Conservation (phyloP, 306 rosid species). For the Pachyrhizus erosus region DNA sequence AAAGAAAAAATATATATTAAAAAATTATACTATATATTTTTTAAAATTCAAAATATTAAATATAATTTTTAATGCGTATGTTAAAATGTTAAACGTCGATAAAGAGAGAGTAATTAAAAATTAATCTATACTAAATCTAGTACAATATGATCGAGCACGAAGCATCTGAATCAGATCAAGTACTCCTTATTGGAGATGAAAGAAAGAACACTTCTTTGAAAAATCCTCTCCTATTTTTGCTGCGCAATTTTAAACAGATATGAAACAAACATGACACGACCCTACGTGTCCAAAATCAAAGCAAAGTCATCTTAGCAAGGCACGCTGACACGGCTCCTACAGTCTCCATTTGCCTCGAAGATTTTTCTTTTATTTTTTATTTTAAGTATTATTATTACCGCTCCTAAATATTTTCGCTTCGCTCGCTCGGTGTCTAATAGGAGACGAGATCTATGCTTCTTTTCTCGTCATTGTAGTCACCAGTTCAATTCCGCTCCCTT, state of each 20-base stretch:
- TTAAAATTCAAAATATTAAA: too few species aligned
- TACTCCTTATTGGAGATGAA: background rate
- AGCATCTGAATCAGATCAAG: background rate
- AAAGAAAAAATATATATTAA: too few species aligned
- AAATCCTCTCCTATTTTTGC: background rate
- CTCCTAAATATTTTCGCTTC: background rate
- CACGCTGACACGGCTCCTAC: slow-evolving; percentile 22
- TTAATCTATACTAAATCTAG: background rate
- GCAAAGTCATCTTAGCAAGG: background rate
- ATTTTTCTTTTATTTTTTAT: background rate
- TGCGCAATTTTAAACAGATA: background rate
- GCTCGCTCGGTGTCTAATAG: background rate
- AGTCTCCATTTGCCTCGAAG: background rate
- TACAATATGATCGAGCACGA: too few species aligned
- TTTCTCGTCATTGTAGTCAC: background rate
- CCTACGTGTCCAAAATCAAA: slow-evolving; percentile 3
- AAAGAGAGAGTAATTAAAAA: too few species aligned
- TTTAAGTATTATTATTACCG: background rate
- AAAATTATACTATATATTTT: too few species aligned
- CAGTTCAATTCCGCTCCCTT: slow-evolving; percentile 1
- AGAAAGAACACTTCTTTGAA: background rate
- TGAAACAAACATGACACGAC: slow-evolving; percentile 12
- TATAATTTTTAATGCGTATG: too few species aligned
- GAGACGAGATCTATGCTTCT: slow-evolving; percentile 19
- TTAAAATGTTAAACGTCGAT: too few species aligned